A percentile compares a stretch with the other conserved stretches of the same genome.
phyloP scores from a whole-genome alignment of 163 green algal species.

The Smithsoniella earleae region DNA sequence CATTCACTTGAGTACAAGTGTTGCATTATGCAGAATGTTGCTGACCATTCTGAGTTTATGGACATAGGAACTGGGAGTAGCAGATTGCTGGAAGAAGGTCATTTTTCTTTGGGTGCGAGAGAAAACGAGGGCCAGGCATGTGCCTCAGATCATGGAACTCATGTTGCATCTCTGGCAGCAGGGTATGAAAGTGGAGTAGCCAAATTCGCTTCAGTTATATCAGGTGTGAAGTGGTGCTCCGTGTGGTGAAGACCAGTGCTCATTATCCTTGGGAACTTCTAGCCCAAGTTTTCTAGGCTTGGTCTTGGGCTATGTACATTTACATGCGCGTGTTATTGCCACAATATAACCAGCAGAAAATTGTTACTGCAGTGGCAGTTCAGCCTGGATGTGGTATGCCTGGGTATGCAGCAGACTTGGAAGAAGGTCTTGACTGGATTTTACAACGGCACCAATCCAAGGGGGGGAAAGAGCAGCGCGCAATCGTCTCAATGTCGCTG shows the following conservation, averaged over 20 bases:
- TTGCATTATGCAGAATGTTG: neutral
- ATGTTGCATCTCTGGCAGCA: conserved; percentile 25
- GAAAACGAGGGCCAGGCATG: conserved; percentile 12
- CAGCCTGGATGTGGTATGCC: conserved; percentile 21
- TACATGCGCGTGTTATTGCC: too few relatives aligned
- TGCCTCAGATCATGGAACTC: conserved; percentile 27
- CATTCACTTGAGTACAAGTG: neutral
- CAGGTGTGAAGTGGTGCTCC: too few relatives aligned
- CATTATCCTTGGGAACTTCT: too few relatives aligned
- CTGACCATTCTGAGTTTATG: conserved; percentile 11
- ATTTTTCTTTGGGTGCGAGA: neutral
- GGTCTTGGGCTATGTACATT: too few relatives aligned
- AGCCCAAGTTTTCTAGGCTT: too few relatives aligned
- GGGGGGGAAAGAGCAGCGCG: neutral
- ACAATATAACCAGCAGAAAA: too few relatives aligned
- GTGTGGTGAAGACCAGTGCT: too few relatives aligned
- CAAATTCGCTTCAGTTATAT: conserved; percentile 15
- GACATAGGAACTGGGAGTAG: conserved; percentile 12
- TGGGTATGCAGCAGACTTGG: conserved; percentile 9
- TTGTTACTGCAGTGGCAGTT: conserved; percentile 30
- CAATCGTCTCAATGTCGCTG: conserved; percentile 27
- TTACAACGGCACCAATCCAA: conserved; percentile 7
- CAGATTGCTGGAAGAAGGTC: neutral
- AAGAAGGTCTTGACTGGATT: conserved; percentile 16
- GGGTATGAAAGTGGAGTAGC: conserved; percentile 20